Base-by-base conservation (phyloP, 495 filamentous ascomycete species). In the Hyaloscypha finlandica region DNA sequence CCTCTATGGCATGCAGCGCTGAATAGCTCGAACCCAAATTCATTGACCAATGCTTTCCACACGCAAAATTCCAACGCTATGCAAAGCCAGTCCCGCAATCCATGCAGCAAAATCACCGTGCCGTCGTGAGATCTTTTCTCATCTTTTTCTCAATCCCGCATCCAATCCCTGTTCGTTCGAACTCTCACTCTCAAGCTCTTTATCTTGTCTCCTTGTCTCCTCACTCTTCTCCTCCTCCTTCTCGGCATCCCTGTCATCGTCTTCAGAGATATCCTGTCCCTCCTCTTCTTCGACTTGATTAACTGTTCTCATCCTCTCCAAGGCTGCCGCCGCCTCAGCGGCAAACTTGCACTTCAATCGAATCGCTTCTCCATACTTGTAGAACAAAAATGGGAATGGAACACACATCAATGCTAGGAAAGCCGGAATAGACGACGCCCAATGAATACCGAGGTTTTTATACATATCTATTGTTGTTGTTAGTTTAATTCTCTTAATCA, bases 301-400 rank as follows among this genome's bases (percentile, higher is more conserved):
- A 22, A 64, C 55, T 51, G 48, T 19, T 60, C 59, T 77, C 63
- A 84, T 74, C 45, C 74, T 71, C 61, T 70, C 74, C 70, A 89
- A 71, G 45, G 85, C 80, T 19, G 73, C 79, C 0, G 85, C 87
- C 14, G 89, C 83, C 74, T 91, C 83, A 51, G 87, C 85, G 31
- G 92, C 88, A 74, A 86, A 96, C 81, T 89, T 90, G 84, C 92
- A 95, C 60, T 81, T 81, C 63, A 78, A 77, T 8, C 92, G 83
- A 68, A 96, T 91, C 6, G 71, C 45, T 1, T 76, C 75, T 37
- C 92, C 92, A 75, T 92, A 94, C 70, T 85, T 88, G 77, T 90
- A 93, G 79, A 95, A 92, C 32, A 96, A 75, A 33, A 72, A 69
- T 19, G 70, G 70, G 52, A 72, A 72, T 4, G 70, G 70, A 16